Base-by-base conservation (phyloP, 805 yeast genomes). In the Yamadazyma phyllophila region DNA sequence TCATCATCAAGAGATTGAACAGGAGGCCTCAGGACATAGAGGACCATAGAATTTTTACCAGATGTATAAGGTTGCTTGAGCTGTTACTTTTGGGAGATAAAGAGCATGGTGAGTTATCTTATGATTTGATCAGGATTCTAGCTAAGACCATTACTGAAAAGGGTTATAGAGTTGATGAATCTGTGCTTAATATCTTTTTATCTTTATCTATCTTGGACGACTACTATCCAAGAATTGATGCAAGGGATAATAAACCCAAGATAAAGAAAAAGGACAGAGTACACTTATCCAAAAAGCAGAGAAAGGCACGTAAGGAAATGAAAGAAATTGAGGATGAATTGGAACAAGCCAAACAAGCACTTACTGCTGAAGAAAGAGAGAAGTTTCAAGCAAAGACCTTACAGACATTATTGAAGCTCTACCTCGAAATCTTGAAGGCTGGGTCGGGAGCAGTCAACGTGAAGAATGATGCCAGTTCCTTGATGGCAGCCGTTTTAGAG, bases 311-410 rank as follows among this genome's bases (percentile, higher is more conserved):
- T 51, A 91, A 91, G 62, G 98, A 92, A 60, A 74, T 85, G 57
- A 87, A 85, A 56, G 81, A 76, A 53, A 92, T 94, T 48, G 98
- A 92, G 50, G 88, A 87, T 58, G 99, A 94, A 66, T 73, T 90
- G 81, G 76, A 83, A 53, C 77, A 73, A 51, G 98, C 98, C 7
- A 96, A 94, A 62, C 85, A 82, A 50, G 85, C 91, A 1, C 84
- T 94, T 2, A 85, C 96, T 2, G 83, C 82, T 4, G 94, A 91
- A 62, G 92, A 92, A 66, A 74, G 97, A 53, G 96, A 89, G 58
- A 77, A 80, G 52, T 80, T 76, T 57, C 99, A 94, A 65, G 85
- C 94, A 0, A 90, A 89, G 54, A 83, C 90, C 4, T 72, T 94
- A 49, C 88, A 88, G 60, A 65, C 78, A 58, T 73, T 90, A 26